Base-by-base conservation (phyloP, 202 grass and related monocot genomes). In the Eragrostis tef region DNA sequence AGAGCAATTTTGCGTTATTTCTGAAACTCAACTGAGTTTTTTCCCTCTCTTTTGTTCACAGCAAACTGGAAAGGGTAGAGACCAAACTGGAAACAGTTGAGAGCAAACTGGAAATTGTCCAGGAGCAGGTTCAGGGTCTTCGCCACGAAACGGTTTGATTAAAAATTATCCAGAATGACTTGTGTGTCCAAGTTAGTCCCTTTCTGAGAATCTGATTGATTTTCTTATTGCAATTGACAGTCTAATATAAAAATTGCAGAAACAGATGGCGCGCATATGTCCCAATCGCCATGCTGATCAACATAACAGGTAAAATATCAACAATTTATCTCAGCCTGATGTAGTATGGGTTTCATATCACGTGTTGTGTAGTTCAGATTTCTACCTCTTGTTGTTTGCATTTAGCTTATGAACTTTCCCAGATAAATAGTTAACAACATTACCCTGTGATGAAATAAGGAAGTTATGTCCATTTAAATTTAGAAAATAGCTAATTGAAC, bases 71-170 rank as follows among this genome's bases (percentile, higher is more conserved):
- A 12, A 29, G 6, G 4, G 34, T 39, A 5, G 34, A 39, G 34
- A 39, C 34, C 2, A 39, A 39, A 4, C 27, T 77, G 4, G 41
- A 77, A 58, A 14, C 2, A 4, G 42, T 84, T 21, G 71, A 62
- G 19, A 54, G 14, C 61, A 75, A 75, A 54, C 42, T 83, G 36
- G 71, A 69, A 42, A 73, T 1, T 12, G 47, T 77, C 12, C 63
- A 84, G 52, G 43, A 6, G 24, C 71, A 60, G 41, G 11, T 84
- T 17, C 19, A 69, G n/a, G 19, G 16, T 29, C 59, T 74, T 11
- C 34, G 3, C 15, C 80, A 74, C 3, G 70, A 83, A 74, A 21
- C 74, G 70, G 70, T 83, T 29, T 53, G 80, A 7, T 64, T 54
- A 5, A 53, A 5, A 53, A 14, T 73, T 42, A 29, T 74, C 58